Conservation (phyloP, 805 yeast genomes). For the Candida michaelii region DNA sequence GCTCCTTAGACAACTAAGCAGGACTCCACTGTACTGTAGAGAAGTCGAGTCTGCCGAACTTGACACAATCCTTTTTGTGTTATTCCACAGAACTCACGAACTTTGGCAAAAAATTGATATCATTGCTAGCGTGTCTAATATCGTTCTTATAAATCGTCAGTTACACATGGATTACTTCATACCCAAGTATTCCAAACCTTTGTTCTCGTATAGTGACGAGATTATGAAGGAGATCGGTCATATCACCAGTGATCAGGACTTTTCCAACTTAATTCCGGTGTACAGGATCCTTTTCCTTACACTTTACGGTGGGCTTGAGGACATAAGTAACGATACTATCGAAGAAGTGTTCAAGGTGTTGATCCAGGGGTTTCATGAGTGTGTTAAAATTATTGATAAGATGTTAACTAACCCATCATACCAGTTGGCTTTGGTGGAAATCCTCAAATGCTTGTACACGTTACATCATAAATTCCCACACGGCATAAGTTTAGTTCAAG, state of each 20-base stretch:
- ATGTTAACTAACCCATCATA: constrained; percentile 8
- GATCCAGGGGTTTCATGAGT: constrained; percentile 17
- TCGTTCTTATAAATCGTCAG: constrained; percentile 23
- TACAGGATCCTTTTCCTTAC: constrained; percentile 26
- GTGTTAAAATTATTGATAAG: constrained; percentile 8
- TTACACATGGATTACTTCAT: constrained; percentile 21
- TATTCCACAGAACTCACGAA: constrained; percentile 4
- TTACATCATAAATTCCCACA: constrained; percentile 22
- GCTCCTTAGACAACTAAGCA: constrained; percentile 16
- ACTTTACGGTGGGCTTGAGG: constrained; percentile 22
- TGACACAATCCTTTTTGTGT: constrained; percentile 12
- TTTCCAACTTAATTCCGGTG: constrained; percentile 20
- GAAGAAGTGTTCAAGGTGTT: constrained; percentile 15
- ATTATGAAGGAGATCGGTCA: constrained; percentile 10
- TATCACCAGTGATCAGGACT: constrained; percentile 9
- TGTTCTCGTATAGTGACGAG: constrained; percentile 12
- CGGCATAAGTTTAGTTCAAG: constrained; percentile 13
- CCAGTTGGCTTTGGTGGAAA: constrained; percentile 18
- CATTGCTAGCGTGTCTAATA: constrained; percentile 26
- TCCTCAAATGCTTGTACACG: constrained; percentile 26
- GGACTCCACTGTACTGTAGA: constrained; percentile 18
- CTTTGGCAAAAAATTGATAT: constrained; percentile 9
- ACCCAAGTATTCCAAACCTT: constrained; percentile 17
- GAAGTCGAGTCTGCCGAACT: constrained; percentile 9
- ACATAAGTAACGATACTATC: constrained; percentile 9